A percentile compares a stretch with the other conserved stretches of the same genome.
phyloP scores from a whole-genome alignment of 257 asterid genomes.

The Solanum chilense region DNA sequence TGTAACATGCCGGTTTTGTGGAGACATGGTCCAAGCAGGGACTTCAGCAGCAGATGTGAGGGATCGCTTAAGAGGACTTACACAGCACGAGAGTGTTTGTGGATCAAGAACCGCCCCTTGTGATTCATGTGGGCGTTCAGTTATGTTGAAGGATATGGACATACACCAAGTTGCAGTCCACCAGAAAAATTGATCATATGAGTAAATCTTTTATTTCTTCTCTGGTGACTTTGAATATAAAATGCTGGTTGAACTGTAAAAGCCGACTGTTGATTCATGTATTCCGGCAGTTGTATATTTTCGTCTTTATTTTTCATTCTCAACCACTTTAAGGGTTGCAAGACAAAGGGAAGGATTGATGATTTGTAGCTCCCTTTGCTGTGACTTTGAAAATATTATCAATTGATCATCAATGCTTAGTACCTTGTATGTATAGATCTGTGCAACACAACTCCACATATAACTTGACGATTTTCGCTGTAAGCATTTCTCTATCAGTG shows the following conservation, averaged over 20 bases:
- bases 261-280: background rate
- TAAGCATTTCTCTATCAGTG: background rate
- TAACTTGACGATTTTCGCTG: background rate
- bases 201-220: background rate
- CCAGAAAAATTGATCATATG: slow-evolving; percentile 44
- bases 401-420: background rate
- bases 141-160: slow-evolving; percentile 97
- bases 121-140: slow-evolving; percentile 91
- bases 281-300: background rate
- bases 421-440: background rate
- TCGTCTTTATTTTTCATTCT: background rate
- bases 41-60: slow-evolving; percentile 61
- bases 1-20: slow-evolving; percentile 80
- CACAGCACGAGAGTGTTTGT: slow-evolving; percentile 85
- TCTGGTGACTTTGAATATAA: background rate
- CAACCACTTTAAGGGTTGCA: background rate
- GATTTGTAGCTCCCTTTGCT: background rate
- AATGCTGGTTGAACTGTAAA: background rate
- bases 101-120: slow-evolving; percentile 97
- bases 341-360: background rate
- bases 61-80: slow-evolving; percentile 73
- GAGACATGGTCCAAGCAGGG: slow-evolving; percentile 98
- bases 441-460: background rate
- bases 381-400: background rate
- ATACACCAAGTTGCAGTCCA: slow-evolving; percentile 92